Conservation (phyloP, 768 basidiomycete genomes). For the Tricholoma matsutake region DNA sequence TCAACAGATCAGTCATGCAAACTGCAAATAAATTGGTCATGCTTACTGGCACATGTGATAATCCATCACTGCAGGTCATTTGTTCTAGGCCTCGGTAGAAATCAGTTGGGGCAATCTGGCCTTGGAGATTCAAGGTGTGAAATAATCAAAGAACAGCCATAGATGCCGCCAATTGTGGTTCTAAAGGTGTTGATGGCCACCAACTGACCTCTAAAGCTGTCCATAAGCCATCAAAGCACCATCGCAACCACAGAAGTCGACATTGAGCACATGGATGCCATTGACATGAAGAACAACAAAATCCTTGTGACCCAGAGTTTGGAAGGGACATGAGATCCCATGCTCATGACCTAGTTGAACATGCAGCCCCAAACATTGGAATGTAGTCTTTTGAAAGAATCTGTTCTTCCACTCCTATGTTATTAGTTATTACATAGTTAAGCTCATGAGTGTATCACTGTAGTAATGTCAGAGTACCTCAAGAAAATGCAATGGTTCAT, state of each 20-base stretch:
- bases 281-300: constrained; percentile 21
- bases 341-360: constrained; percentile 19
- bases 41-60: no score
- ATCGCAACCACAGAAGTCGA: constrained; percentile 20
- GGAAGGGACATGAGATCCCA: constrained; percentile 9
- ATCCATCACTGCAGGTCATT: no score
- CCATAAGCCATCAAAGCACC: background rate
- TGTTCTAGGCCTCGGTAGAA: constrained; percentile 11
- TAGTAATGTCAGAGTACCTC: constrained; percentile 11
- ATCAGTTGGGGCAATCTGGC: constrained; percentile 13
- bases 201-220: constrained; percentile 19
- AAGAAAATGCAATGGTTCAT: constrained; percentile 15
- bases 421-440: background rate
- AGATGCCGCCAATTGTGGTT: constrained; percentile 18
- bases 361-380: constrained; percentile 7
- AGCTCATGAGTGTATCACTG: background rate
- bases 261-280: constrained; percentile 15
- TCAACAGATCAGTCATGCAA: no score
- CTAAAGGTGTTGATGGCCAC: constrained; percentile 19
- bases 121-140: constrained; percentile 18
- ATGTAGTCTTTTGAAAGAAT: constrained; percentile 10
- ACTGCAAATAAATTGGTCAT: no score
- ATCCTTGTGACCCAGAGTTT: constrained; percentile 3
- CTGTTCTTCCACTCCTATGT: constrained; percentile 17
- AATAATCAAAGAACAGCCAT: constrained; percentile 16